phyloP scores from a whole-genome alignment of 1,284 basidiomycete genomes.

The Trichosporon sp. region DNA sequence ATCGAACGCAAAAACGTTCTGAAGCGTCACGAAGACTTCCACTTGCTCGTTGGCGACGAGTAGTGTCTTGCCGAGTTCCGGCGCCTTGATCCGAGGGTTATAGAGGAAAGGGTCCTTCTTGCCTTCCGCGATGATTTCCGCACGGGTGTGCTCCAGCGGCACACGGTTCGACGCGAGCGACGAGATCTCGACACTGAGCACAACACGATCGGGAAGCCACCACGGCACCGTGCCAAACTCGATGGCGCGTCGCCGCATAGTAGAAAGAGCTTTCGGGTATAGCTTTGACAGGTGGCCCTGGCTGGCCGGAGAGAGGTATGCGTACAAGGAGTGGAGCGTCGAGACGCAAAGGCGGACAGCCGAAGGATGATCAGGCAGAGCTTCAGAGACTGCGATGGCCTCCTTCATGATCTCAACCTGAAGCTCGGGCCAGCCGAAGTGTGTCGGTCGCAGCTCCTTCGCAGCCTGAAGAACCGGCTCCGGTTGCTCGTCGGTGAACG shows the following conservation, averaged over 20 bases:
- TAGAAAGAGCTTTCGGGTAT: constrained; percentile 63
- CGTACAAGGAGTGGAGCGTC: constrained; percentile 64
- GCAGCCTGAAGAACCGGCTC: background rate
- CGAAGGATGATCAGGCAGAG: constrained; percentile 58
- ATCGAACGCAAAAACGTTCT: constrained; percentile 87
- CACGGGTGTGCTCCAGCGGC: constrained; percentile 62
- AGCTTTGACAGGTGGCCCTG: constrained; percentile 72
- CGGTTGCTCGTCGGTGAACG: background rate
- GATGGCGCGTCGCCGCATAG: constrained; percentile 66
- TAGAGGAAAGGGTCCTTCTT: constrained; percentile 77
- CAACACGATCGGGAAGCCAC: constrained; percentile 70
- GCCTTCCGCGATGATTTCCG: constrained; percentile 25
- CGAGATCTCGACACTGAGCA: constrained; percentile 70
- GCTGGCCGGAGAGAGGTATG: constrained; percentile 63
- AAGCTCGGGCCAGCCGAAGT: constrained; percentile 86
- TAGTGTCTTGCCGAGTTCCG: constrained; percentile 57
- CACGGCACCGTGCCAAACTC: constrained; percentile 66
- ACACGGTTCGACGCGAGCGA: constrained; percentile 69
- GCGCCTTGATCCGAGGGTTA: constrained; percentile 64
- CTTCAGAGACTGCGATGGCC: constrained; percentile 81
- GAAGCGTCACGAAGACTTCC: constrained; percentile 76
- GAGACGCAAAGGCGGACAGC: constrained; percentile 54
- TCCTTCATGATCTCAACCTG: constrained; percentile 88
- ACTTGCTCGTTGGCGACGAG: constrained; percentile 78
- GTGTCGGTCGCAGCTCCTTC: constrained; percentile 2